These are phyloP conservation scores for Cryphonectria carpinicola DNA, from an alignment of 2,329 filamentous ascomycete genomes.

Conservation along the genomic window DNA sequence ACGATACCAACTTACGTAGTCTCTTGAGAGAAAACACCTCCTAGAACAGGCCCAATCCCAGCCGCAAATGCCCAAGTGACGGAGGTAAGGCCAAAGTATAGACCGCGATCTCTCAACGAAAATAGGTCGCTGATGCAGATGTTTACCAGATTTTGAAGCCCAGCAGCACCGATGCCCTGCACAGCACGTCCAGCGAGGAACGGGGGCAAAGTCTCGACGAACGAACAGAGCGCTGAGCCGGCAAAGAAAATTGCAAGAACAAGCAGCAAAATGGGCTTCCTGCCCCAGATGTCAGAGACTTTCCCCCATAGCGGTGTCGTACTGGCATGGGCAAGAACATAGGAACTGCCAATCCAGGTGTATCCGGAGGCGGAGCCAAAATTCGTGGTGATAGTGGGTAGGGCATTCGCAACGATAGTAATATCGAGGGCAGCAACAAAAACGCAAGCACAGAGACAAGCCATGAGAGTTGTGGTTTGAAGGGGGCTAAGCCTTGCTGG, in stretches of 20 bases:
- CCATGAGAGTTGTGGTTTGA: not conserved
- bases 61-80: slow-evolving; percentile 67
- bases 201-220: slow-evolving; percentile 54
- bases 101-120: slow-evolving; percentile 53
- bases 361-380: slow-evolving; percentile 72
- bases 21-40: slow-evolving; percentile 68
- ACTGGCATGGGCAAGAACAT: slow-evolving; percentile 70
- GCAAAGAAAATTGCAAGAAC: slow-evolving; percentile 58
- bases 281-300: slow-evolving; percentile 61
- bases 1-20: slow-evolving; percentile 37
- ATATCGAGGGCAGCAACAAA: slow-evolving; percentile 60
- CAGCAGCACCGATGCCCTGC: slow-evolving; percentile 61
- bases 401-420: slow-evolving; percentile 69
- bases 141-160: slow-evolving; percentile 63
- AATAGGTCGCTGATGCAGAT: slow-evolving; percentile 62
- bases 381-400: slow-evolving; percentile 66
- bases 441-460: slow-evolving; percentile 34
- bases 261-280: slow-evolving; percentile 56
- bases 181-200: slow-evolving; percentile 59
- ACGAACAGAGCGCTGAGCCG: slow-evolving; percentile 58
- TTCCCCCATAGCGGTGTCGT: slow-evolving; percentile 73
- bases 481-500: not conserved
- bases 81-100: slow-evolving; percentile 58
- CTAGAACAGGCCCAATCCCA: slow-evolving; percentile 68
- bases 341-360: slow-evolving; percentile 77